Conservation (phyloP, 176 grass and related monocot genomes). For the Oryza glaberrima region DNA sequence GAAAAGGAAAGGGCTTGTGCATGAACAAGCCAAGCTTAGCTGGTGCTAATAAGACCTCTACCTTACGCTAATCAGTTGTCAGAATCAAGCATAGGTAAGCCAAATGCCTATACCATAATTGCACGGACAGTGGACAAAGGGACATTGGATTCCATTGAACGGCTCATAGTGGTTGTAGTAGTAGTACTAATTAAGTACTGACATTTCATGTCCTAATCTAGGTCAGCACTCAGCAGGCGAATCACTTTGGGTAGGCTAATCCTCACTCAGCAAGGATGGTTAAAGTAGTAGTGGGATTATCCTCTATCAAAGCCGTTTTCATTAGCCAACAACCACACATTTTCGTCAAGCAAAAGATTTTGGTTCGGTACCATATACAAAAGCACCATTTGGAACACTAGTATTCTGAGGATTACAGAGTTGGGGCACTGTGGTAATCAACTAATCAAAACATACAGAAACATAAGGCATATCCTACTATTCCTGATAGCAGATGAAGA, state of each 20-base stretch:
- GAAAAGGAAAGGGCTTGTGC: neutral
- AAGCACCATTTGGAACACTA: neutral
- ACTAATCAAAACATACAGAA: neutral
- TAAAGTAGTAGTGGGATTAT: neutral
- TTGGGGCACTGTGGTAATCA: neutral
- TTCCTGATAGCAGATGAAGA: neutral
- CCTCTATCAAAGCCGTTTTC: neutral
- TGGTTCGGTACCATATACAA: neutral
- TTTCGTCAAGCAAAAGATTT: neutral
- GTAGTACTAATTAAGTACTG: neutral
- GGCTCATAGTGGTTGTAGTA: neutral
- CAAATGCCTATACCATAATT: constrained; percentile 17
- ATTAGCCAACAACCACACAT: constrained; percentile 4
- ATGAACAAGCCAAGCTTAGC: neutral
- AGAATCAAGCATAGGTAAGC: constrained; percentile 1
- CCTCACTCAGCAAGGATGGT: neutral
- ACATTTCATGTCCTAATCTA: constrained; percentile 12
- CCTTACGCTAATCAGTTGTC: neutral
- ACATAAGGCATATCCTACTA: neutral
- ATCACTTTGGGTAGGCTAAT: constrained; percentile 25
- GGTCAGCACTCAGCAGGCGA: neutral
- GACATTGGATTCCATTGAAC: neutral
- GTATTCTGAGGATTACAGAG: too few relatives aligned
- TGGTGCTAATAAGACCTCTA: too few relatives aligned
- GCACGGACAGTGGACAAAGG: constrained; percentile 11